A percentile compares a stretch with the other conserved stretches of the same genome.
Conservation (phyloP, 768 basidiomycete species). For the Cyclocybe aegerita region DNA sequence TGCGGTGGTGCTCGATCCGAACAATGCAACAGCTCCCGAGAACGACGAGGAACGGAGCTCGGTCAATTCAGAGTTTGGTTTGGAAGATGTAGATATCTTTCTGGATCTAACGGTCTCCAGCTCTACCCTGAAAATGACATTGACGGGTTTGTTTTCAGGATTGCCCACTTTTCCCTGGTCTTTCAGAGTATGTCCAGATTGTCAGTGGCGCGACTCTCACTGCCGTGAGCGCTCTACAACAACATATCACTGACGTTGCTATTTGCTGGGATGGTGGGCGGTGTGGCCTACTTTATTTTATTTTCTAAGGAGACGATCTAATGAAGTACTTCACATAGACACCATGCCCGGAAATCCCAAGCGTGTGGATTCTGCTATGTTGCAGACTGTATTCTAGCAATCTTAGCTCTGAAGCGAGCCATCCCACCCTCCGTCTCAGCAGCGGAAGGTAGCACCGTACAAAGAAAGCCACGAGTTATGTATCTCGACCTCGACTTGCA, state of each 20-base stretch:
- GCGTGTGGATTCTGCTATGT: constrained; percentile 96
- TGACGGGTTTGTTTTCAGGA: constrained; percentile 49
- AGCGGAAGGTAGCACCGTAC: constrained; percentile 3
- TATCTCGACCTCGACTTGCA: constrained; percentile 94
- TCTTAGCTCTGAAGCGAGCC: constrained; percentile 63
- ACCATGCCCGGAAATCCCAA: constrained; percentile 76
- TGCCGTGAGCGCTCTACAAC: constrained; percentile 60
- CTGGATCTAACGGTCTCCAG: not conserved
- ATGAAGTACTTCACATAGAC: constrained; percentile 38
- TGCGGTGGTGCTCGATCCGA: constrained; percentile 48
- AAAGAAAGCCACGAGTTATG: constrained; percentile 62
- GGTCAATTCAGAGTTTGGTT: constrained; percentile 45
- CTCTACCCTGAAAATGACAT: not conserved
- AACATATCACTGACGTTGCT: constrained; percentile 53
- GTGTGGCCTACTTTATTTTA: constrained; percentile 28
- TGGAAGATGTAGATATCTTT: constrained; percentile 31
- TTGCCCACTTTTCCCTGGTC: constrained; percentile 73
- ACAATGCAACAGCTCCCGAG: constrained; percentile 17
- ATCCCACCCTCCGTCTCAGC: not conserved
- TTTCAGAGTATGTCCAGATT: constrained; percentile 66
- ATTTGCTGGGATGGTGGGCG: constrained; percentile 94
- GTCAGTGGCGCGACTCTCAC: constrained; percentile 80
- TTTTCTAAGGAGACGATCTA: not conserved
- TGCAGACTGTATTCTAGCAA: constrained; percentile 82
- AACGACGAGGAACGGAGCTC: not conserved